These are phyloP conservation scores for Taphrina sp. DNA, from an alignment of 1,139 yeast genomes.

Conservation along the genomic window DNA sequence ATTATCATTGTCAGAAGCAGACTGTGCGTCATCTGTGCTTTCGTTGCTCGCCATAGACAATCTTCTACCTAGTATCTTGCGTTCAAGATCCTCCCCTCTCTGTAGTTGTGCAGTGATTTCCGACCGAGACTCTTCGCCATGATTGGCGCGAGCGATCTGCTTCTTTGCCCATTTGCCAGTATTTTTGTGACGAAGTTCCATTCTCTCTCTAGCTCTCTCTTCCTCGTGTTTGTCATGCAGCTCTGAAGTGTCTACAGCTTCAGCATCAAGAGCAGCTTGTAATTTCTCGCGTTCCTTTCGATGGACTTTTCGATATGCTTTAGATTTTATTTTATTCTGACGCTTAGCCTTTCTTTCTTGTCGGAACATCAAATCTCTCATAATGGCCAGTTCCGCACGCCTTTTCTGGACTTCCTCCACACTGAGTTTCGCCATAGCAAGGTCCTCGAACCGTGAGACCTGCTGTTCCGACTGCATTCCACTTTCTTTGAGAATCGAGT, in stretches of 20 bases:
- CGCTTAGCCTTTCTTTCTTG: constrained; percentile 89
- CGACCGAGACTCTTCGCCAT: constrained; percentile 79
- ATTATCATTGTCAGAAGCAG: too few relatives aligned
- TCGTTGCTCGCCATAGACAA: constrained; percentile 47
- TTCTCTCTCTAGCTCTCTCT: constrained; percentile 86
- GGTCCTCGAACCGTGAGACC: constrained; percentile 80
- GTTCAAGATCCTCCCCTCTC: constrained; percentile 74
- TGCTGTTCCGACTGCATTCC: constrained; percentile 69
- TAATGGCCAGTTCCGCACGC: constrained; percentile 76
- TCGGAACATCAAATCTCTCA: constrained; percentile 95
- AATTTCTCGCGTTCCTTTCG: constrained; percentile 75
- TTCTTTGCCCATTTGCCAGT: constrained; percentile 88
- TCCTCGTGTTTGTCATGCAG: constrained; percentile 52
- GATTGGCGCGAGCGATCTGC: constrained; percentile 84
- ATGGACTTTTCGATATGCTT: constrained; percentile 78
- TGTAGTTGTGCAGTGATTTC: constrained; percentile 93
- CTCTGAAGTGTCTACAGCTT: constrained; percentile 47
- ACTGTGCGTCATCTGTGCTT: constrained; percentile 48
- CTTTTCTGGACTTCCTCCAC: constrained; percentile 76
- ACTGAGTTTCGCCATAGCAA: constrained; percentile 71
- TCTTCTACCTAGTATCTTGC: constrained; percentile 76
- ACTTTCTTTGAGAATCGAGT: constrained; percentile 61
- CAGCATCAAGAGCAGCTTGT: constrained; percentile 38
- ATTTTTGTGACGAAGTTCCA: constrained; percentile 85
- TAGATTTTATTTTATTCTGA: constrained; percentile 90